A percentile compares a stretch with the other conserved stretches of the same genome.
These are phyloP conservation scores for Sambucus nigra DNA, from an alignment of 129 eudicot genomes.

Conservation along the genomic window DNA sequence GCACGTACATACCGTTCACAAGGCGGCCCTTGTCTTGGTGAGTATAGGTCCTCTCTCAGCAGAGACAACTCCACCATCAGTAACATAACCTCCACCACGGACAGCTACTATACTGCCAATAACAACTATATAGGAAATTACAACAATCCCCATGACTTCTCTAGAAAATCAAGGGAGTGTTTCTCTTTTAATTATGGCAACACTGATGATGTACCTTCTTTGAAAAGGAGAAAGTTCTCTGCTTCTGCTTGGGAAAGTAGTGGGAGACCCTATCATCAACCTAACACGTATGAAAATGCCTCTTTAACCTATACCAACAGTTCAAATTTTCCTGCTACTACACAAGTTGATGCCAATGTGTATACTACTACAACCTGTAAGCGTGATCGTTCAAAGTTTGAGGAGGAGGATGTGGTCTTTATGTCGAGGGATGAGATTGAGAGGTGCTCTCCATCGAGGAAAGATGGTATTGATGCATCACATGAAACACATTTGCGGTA, in stretches of 20 bases:
- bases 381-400: slow-evolving; percentile 61
- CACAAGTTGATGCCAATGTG: slow-evolving; percentile 26
- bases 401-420: slow-evolving; percentile 55
- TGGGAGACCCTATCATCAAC: slow-evolving; percentile 31
- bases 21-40: slow-evolving; percentile 39
- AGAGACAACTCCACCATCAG: slow-evolving; percentile 31
- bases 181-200: slow-evolving; percentile 17
- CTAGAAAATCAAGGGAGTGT: slow-evolving; percentile 26
- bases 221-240: slow-evolving; percentile 63
- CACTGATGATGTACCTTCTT: slow-evolving; percentile 35
- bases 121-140: slow-evolving; percentile 25
- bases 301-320: slow-evolving; percentile 17
- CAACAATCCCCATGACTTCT: slow-evolving; percentile 19
- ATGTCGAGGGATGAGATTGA: slow-evolving; percentile 88
- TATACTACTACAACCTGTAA: slow-evolving; percentile 37
- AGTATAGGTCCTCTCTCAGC: slow-evolving; percentile 29
- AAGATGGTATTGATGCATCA: slow-evolving; percentile 82
- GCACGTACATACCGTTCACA: slow-evolving; percentile 44
- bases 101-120: slow-evolving; percentile 19
- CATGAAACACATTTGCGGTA: slow-evolving; percentile 79
- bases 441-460: slow-evolving; percentile 88
- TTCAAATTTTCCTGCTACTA: slow-evolving; percentile 16
- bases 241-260: slow-evolving; percentile 45
- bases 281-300: slow-evolving; percentile 15
- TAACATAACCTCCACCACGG: slow-evolving; percentile 11